Conservation (phyloP, 805 yeast species). For the Suhomyces sp. region DNA sequence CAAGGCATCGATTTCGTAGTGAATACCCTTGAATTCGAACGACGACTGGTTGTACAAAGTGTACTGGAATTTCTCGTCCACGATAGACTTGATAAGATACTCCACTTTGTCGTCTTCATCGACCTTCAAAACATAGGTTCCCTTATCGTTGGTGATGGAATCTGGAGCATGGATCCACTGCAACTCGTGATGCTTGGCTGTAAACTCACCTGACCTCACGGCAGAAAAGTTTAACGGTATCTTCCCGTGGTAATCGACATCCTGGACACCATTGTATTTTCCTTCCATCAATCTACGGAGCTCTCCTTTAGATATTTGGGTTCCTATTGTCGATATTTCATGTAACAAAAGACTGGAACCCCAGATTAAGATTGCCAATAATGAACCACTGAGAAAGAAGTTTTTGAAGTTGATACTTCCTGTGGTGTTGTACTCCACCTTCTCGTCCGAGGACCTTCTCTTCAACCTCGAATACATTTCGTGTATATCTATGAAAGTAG, state of each 20-base stretch:
- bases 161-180: conserved; percentile 69
- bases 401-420: conserved; percentile 9
- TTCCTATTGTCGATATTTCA: conserved; percentile 12
- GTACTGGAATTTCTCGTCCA: conserved; percentile 44
- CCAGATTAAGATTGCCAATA: conserved; percentile 35
- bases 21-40: conserved; percentile 39
- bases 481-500: too few relatives aligned
- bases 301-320: not conserved
- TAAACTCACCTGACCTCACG: conserved; percentile 55
- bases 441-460: conserved; percentile 9
- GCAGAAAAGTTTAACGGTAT: conserved; percentile 28
- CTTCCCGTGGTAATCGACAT: conserved; percentile 16
- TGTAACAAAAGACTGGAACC: conserved; percentile 34
- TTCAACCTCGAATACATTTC: conserved; percentile 9
- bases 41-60: conserved; percentile 50
- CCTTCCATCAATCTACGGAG: not conserved
- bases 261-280: not conserved
- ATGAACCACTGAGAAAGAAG: conserved; percentile 13
- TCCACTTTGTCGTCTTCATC: conserved; percentile 40
- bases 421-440: not conserved
- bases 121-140: conserved; percentile 54
- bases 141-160: conserved; percentile 55
- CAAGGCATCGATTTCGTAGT: conserved; percentile 51
- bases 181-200: conserved; percentile 50
- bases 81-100: conserved; percentile 57